Conservation (phyloP, 2,329 filamentous ascomycete species). For the Daldinia eschscholtzii region DNA sequence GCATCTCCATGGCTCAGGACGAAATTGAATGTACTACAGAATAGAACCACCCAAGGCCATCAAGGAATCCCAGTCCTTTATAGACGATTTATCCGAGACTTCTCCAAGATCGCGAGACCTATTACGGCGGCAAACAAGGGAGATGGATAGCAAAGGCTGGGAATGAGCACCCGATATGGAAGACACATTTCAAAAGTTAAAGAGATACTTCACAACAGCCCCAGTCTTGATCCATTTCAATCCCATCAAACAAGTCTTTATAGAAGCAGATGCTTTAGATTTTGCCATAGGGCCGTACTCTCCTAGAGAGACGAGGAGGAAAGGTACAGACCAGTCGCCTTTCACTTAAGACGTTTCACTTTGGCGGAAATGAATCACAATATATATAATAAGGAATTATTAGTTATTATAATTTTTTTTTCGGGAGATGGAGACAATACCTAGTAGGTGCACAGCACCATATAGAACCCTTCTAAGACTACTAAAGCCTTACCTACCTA, state of each 20-base stretch:
- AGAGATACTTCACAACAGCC: no score
- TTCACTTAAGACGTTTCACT: not conserved
- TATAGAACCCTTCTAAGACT: not conserved
- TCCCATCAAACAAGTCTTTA: not conserved
- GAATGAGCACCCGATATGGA: no score
- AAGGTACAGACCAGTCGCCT: not conserved
- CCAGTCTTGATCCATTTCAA: no score
- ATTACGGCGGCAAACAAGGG: no score
- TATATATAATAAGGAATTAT: conserved; percentile 9
- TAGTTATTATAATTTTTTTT: not conserved
- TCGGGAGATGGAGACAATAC: not conserved
- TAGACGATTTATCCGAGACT: no score
- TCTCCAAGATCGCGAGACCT: no score
- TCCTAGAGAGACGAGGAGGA: not conserved
- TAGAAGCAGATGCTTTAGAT: conserved; percentile 5
- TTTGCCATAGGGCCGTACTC: not conserved
- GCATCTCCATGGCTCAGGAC: not conserved
- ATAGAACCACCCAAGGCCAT: not conserved
- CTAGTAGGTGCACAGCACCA: not conserved
- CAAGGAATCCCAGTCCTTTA: no score
- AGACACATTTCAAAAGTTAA: no score
- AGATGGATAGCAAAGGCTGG: no score
- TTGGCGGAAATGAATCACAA: conserved; percentile 5
- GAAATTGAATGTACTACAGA: conserved; percentile 5
- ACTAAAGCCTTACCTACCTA: not conserved